Evolutionary conservation across 768 basidiomycete genomes (phyloP), one percentile per base, ranked within the genome.

Genomic region (Podaxis carcinomalis): DNA sequence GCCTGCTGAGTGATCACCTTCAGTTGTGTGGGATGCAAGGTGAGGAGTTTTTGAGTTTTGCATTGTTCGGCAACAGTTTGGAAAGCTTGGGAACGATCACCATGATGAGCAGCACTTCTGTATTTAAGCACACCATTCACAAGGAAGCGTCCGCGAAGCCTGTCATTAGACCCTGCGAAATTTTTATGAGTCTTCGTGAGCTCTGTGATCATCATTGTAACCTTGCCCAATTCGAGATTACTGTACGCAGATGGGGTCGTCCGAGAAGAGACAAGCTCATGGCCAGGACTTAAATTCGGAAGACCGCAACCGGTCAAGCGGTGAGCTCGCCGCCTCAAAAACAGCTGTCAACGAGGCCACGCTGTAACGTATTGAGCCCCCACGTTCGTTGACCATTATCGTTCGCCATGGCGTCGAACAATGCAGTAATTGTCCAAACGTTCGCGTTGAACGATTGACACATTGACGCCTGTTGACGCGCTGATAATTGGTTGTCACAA

Each of bases 281-380:
- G 74, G 67, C 10, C 82, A 80, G 6, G 89, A 89, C 54, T 73
- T 83, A 71, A 80, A 79, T 25, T 78, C 73, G n/a, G 80, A 68
- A 0, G 83, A 81, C 50, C 86, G 83, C 2, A 92, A 70, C 61
- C 87, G 85, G 61, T 84, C 83, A 1, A 92, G 79, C 27, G 83
- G 72, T 13, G 78, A 74, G 28, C 90, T 86, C 5, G 84, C 90
- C 4, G 83, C 77, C 65, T 89, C 85, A 63, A 19, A 92, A 82
- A 61, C 86, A 86, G 56, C 80, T 85, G 68, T 92, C 88, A 19
- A 91, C 87, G 3, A 89, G 61, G 5, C 62, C 67, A 27, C 67
- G 62, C 28, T 68, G 67, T 16, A 65, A 46, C 3, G 56, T 52
- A 6, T 40, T 53, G 3, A 66, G 52, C 39, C 65, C 64, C 61